Evolutionary conservation across 345 rosid species (phyloP).

Genomic region (Abelmoschus esculentus): DNA sequence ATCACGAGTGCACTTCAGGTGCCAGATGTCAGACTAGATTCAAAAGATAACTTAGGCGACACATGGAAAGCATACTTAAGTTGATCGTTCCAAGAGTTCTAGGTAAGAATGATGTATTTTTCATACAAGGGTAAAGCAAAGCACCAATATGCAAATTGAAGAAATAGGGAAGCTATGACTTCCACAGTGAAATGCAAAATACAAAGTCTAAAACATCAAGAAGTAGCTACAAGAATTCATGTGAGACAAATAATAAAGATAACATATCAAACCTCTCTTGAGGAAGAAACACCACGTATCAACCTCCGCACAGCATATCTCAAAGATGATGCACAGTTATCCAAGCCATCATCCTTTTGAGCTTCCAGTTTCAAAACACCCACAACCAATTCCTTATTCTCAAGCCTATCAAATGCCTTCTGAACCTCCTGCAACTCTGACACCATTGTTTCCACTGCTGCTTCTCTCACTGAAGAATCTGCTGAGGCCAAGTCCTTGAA

Average conservation of each 20-base stretch:
- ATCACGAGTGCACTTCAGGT: not conserved
- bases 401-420: slow-evolving; percentile 47
- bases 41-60: not conserved
- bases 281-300: slow-evolving; percentile 86
- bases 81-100: not conserved
- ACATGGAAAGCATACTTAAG: not conserved
- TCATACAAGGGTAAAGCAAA: not conserved
- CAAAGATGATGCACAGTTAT: slow-evolving; percentile 72
- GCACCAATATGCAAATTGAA: not conserved
- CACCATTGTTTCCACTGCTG: slow-evolving; percentile 58
- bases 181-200: not conserved
- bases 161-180: not conserved
- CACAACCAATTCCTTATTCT: slow-evolving; percentile 41
- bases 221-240: not conserved
- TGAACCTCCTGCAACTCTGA: slow-evolving; percentile 64
- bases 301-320: slow-evolving; percentile 86
- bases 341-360: slow-evolving; percentile 79
- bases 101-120: not conserved
- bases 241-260: not conserved
- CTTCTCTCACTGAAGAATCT: slow-evolving; percentile 50
- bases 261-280: slow-evolving; percentile 63
- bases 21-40: not conserved
- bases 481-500: slow-evolving; percentile 68
- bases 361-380: slow-evolving; percentile 68
- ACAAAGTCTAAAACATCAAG: not conserved